Evolutionary conservation across 441 rosid genomes (phyloP).

Genomic region (Breynia disticha): DNA sequence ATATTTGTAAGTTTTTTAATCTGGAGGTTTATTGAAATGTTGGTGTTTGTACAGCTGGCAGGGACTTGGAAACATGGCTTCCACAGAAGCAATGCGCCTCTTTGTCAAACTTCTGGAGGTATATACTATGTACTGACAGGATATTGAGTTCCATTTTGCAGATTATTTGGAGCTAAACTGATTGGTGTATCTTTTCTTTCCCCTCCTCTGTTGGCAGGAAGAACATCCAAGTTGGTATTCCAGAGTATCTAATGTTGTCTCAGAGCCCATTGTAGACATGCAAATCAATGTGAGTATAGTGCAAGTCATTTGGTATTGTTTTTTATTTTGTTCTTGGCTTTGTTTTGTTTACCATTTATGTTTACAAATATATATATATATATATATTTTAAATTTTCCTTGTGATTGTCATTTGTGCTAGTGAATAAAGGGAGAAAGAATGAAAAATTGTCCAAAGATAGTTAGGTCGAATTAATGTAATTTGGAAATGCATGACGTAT

Average conservation of each 20-base stretch:
- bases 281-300: conserved; percentile 59
- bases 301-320: background rate
- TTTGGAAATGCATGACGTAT: no score
- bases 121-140: conserved; percentile 11
- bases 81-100: conserved; percentile 99
- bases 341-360: no score
- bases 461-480: no score
- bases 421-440: no score
- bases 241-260: conserved; percentile 61
- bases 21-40: conserved; percentile 7
- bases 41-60: conserved; percentile 65
- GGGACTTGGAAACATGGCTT: conserved; percentile 83
- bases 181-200: conserved; percentile 8
- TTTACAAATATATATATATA: background rate
- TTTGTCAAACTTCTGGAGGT: conserved; percentile 99
- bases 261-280: conserved; percentile 60
- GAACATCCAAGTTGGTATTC: conserved; percentile 99
- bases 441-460: no score
- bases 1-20: background rate
- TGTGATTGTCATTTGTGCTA: no score
- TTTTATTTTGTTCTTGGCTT: no score
- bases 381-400: background rate
- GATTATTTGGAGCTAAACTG: conserved; percentile 5
- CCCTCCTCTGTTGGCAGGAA: conserved; percentile 38
- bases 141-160: conserved; percentile 8